Evolutionary conservation across 768 basidiomycete genomes (phyloP).

Genomic region (Thelephora ganbajun): DNA sequence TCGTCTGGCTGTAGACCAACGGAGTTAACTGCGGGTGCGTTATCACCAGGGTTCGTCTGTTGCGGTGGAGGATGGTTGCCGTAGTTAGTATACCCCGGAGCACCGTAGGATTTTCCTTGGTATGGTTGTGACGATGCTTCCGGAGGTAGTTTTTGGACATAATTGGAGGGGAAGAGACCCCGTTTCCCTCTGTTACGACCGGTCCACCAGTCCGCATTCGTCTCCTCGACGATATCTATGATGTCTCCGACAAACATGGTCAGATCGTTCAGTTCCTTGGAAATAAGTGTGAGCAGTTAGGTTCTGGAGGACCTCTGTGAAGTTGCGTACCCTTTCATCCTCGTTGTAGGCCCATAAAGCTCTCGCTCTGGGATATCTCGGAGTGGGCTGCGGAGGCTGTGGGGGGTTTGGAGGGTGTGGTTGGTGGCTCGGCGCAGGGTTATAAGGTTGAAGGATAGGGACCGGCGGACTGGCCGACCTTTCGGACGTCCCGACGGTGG

Average conservation of each 20-base stretch:
- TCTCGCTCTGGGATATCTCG: slow-evolving; percentile 22
- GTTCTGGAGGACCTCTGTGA: background rate
- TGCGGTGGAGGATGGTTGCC: slow-evolving; percentile 20
- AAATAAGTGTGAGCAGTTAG: background rate
- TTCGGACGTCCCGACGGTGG: slow-evolving; percentile 1
- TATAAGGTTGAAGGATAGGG: background rate
- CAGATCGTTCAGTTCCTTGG: slow-evolving; percentile 67
- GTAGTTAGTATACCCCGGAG: slow-evolving; percentile 20
- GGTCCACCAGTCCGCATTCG: slow-evolving; percentile 82
- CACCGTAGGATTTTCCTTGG: slow-evolving; percentile 8
- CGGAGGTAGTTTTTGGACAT: slow-evolving; percentile 45
- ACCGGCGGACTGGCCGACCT: background rate
- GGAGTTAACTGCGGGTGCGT: slow-evolving; percentile 8
- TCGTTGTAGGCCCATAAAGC: slow-evolving; percentile 62
- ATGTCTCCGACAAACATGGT: slow-evolving; percentile 64
- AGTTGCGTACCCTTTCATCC: slow-evolving; percentile 29
- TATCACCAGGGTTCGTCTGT: slow-evolving; percentile 3
- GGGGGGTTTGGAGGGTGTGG: slow-evolving; percentile 4
- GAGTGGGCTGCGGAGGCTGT: slow-evolving; percentile 5
- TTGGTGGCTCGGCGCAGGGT: slow-evolving; percentile 1
- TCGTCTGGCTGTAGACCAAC: slow-evolving; percentile 30
- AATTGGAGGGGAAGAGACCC: slow-evolving; percentile 67
- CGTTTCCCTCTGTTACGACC: slow-evolving; percentile 48
- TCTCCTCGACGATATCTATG: slow-evolving; percentile 67
- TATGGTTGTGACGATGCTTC: slow-evolving; percentile 8